Percentiles rank a stretch among this genome's conserved stretches.
Evolutionary conservation across 2,329 filamentous ascomycete genomes (phyloP).

Genomic region (Phyllosticta ampelicida): DNA sequence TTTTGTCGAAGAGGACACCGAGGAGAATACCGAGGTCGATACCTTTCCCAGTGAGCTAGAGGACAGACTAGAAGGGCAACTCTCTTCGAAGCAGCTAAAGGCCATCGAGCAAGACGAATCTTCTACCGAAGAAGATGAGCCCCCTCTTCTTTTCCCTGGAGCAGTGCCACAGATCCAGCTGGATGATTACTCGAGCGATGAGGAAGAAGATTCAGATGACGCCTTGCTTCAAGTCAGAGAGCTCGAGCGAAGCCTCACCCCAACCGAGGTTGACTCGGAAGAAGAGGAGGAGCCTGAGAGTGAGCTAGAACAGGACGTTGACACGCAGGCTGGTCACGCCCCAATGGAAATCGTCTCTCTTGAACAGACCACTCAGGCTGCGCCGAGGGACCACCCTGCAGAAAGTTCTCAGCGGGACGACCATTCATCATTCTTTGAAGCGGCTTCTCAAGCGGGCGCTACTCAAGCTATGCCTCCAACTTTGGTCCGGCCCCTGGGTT

Average conservation of each 20-base stretch:
- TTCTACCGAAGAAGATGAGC: not conserved
- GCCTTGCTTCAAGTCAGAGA: not conserved
- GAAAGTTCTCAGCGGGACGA: not conserved
- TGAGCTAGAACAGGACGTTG: not conserved
- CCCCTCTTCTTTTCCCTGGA: not conserved
- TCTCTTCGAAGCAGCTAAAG: not conserved
- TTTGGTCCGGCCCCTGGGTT: slow-evolving; percentile 17
- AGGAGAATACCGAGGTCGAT: slow-evolving; percentile 19
- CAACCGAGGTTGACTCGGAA: not conserved
- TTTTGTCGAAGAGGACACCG: slow-evolving; percentile 18
- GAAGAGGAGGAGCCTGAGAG: not conserved
- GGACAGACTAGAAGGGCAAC: not conserved
- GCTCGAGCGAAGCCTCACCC: not conserved
- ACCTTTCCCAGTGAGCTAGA: slow-evolving; percentile 9
- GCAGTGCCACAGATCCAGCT: not conserved
- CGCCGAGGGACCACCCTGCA: not conserved
- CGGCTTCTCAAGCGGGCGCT: not conserved
- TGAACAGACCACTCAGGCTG: not conserved
- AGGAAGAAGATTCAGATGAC: not conserved
- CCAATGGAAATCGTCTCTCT: not conserved
- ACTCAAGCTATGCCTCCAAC: slow-evolving; percentile 24
- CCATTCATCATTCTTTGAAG: no score
- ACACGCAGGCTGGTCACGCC: not conserved
- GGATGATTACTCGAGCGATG: not conserved
- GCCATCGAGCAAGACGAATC: not conserved